Base-by-base conservation (phyloP, 2,329 filamentous ascomycete genomes). In the Lecanosticta acicola region DNA sequence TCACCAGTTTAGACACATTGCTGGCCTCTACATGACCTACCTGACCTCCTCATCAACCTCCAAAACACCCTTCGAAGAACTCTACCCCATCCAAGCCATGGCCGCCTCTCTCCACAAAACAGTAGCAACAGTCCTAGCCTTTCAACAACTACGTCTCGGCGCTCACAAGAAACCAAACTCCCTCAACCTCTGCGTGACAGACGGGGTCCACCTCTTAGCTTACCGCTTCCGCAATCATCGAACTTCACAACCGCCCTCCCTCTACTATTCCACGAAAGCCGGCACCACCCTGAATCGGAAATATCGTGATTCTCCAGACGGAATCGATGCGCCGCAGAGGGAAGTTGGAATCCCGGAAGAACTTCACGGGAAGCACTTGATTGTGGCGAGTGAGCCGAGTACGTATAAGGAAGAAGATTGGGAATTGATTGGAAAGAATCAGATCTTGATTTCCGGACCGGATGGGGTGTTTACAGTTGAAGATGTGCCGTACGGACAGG, bases 351-450 rank as follows among this genome's bases (percentile, higher is more conserved):
- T 60, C 37, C 65, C 62, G 1, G 61, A 64, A 14, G 62, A 62
- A 3, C 65, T 68, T 42, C 67, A 71, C 57, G 75, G 74, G 2
- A 68, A 66, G 35, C 76, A 79, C 60, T 68, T 75, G 29, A 77
- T 77, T 51, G 66, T 78, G 29, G 73, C 75, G 10, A 74, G 70
- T 52, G 75, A 79, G 61, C 76, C 75, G 10, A 75, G 70, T 19
- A 78, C 76, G 7, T 78, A 73, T 52, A 71, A 74, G 53, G 65
- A 70, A 39, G 62, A 64, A 16, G 74, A 78, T 42, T 78, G 75
- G 75, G 61, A 70, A 46, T 53, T 78, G 48, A 73, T 78, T 49
- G 65, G 64, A 21, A 69, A 66, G 55, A 78, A 78, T 53, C 64
- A 67, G 52, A 66, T 63, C 26, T 51, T 77, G 29, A 54, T 68